phyloP scores from a whole-genome alignment of 2,329 filamentous ascomycete genomes.

The Colletotrichum magnum region DNA sequence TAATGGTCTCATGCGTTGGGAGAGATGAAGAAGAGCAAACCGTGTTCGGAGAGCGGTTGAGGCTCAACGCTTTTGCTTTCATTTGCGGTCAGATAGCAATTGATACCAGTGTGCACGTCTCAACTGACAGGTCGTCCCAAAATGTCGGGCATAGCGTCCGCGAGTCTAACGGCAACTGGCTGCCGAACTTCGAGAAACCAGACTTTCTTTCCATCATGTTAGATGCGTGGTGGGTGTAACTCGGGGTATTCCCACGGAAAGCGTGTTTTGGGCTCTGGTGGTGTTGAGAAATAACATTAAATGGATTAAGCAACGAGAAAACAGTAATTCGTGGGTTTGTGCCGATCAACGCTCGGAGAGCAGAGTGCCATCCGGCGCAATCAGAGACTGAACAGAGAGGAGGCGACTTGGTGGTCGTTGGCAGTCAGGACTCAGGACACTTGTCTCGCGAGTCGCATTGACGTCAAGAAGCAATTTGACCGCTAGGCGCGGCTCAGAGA shows the following conservation, averaged over 20 bases:
- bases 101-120: not conserved
- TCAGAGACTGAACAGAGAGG: not conserved
- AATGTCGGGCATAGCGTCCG: conserved; percentile 16
- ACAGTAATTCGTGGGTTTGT: not conserved
- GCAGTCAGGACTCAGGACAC: no score
- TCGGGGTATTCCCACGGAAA: not conserved
- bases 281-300: not conserved
- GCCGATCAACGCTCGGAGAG: conserved; percentile 1
- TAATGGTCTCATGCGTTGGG: not conserved
- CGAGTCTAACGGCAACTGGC: not conserved
- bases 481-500: not conserved
- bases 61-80: not conserved
- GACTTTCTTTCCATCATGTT: not conserved
- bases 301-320: not conserved
- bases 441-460: no score
- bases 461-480: no score
- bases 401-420: not conserved
- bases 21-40: not conserved
- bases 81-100: conserved; percentile 10
- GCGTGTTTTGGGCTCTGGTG: not conserved
- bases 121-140: conserved; percentile 6
- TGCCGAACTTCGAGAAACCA: conserved; percentile 1
- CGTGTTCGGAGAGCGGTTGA: not conserved
- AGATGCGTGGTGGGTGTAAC: not conserved
- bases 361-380: not conserved